Percentiles rank a stretch among this genome's conserved stretches.
phyloP scores from a whole-genome alignment of 2,329 filamentous ascomycete genomes.

The Davidsoniella virescens region DNA sequence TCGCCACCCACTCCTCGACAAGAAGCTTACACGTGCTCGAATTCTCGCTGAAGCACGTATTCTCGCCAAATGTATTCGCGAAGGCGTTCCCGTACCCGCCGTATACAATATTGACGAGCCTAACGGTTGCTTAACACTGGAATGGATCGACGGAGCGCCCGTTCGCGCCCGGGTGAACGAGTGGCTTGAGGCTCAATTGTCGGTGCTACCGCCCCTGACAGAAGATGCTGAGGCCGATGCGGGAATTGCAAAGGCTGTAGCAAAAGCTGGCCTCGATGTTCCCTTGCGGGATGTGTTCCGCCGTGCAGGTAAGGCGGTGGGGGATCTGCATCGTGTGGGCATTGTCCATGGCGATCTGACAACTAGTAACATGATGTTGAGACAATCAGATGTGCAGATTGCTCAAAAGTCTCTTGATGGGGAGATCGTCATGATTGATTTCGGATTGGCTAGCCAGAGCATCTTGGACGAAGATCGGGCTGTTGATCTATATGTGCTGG shows the following conservation, averaged over 20 bases:
- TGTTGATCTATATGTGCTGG: constrained; percentile 89
- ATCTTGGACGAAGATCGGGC: constrained; percentile 80
- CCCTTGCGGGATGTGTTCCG: constrained; percentile 47
- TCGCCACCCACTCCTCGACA: constrained; percentile 78
- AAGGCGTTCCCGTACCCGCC: constrained; percentile 67
- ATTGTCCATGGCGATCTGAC: constrained; percentile 92
- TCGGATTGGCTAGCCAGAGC: constrained; percentile 73
- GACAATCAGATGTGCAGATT: constrained; percentile 22
- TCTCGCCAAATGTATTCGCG: constrained; percentile 58
- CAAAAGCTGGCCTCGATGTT: constrained; percentile 26
- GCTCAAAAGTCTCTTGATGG: constrained; percentile 34
- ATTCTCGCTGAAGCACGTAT: constrained; percentile 81
- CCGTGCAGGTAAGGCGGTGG: constrained; percentile 55
- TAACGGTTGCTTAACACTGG: constrained; percentile 62
- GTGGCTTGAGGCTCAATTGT: constrained; percentile 39
- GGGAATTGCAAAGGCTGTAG: constrained; percentile 16
- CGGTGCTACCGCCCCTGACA: constrained; percentile 17
- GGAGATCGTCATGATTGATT: constrained; percentile 82
- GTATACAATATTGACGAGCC: constrained; percentile 53
- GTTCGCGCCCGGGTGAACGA: constrained; percentile 54
- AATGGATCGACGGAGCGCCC: constrained; percentile 65
- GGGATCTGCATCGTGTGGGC: constrained; percentile 63
- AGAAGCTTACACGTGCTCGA: constrained; percentile 69
- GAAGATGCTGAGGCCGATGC: constrained; percentile 5
- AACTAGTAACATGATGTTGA: constrained; percentile 89